A percentile compares a stretch with the other conserved stretches of the same genome.
Evolutionary conservation across 225 moss, liverwort and hornwort genomes (phyloP).

Genomic region (Pseudoscleropodium purum): DNA sequence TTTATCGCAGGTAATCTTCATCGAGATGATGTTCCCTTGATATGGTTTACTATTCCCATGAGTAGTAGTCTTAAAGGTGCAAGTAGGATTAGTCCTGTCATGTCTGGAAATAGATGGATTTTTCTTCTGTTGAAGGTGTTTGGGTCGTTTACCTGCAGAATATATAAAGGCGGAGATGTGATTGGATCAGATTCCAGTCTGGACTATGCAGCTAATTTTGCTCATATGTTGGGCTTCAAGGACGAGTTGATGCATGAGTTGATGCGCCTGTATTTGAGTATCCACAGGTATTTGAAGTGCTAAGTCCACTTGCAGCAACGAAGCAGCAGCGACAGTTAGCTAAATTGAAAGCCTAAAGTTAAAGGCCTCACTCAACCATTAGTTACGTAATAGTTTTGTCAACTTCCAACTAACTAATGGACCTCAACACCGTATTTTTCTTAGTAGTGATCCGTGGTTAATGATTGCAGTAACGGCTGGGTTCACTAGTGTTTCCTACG

Average conservation of each 20-base stretch:
- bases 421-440: background rate
- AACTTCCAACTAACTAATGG: background rate
- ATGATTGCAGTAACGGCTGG: background rate
- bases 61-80: background rate
- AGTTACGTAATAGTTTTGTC: background rate
- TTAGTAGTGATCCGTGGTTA: background rate
- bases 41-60: background rate
- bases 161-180: slow-evolving; percentile 56
- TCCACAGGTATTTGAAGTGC: slow-evolving; percentile 33
- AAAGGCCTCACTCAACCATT: background rate
- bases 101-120: background rate
- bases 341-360: background rate
- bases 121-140: background rate
- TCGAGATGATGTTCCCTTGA: background rate
- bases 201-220: slow-evolving; percentile 78
- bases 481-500: background rate
- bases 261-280: slow-evolving; percentile 72
- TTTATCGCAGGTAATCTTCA: slow-evolving; percentile 33
- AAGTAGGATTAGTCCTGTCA: background rate
- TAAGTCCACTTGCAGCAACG: background rate
- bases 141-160: slow-evolving; percentile 2
- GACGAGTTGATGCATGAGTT: slow-evolving; percentile 76
- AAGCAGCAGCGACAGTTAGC: background rate
- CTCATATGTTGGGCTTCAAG: slow-evolving; percentile 77
- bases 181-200: slow-evolving; percentile 52